These are phyloP conservation scores for Apium graveolens DNA, from an alignment of 129 eudicot genomes.

Conservation along the genomic window DNA sequence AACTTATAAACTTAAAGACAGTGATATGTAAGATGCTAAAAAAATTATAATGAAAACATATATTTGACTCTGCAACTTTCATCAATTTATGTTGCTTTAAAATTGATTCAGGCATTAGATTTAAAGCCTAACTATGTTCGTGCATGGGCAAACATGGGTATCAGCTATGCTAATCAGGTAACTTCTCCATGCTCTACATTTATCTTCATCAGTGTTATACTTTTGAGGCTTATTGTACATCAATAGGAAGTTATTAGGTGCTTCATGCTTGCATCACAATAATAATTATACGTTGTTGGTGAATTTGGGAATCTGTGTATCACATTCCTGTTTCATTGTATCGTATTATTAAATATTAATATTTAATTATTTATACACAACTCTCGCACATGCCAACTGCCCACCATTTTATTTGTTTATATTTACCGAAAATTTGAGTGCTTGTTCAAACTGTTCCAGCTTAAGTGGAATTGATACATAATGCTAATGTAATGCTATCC, in stretches of 20 bases:
- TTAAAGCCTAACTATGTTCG: conserved; percentile 93
- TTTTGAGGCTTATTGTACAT: not conserved
- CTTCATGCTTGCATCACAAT: not conserved
- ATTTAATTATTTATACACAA: not conserved
- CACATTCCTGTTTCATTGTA: not conserved
- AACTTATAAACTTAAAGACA: not conserved
- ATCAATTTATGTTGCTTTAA: not conserved
- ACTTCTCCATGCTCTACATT: not conserved
- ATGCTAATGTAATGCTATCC: not conserved
- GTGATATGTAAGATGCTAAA: not conserved
- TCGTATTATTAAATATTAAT: too few species aligned
- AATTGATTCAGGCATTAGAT: conserved; percentile 66
- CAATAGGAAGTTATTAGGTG: not conserved
- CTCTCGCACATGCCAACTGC: not conserved
- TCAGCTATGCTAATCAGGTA: conserved; percentile 96
- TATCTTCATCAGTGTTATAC: not conserved
- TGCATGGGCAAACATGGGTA: conserved; percentile 99
- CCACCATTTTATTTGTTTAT: not conserved
- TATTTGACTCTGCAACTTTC: not conserved
- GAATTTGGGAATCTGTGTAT: not conserved
- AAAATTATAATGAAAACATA: not conserved
- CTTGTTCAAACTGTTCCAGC: not conserved
- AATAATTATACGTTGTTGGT: not conserved
- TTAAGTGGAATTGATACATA: not conserved
- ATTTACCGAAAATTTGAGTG: not conserved